Evolutionary conservation across 73 alveolate genomes (phyloP).

Genomic region (Stentor coeruleus): DNA sequence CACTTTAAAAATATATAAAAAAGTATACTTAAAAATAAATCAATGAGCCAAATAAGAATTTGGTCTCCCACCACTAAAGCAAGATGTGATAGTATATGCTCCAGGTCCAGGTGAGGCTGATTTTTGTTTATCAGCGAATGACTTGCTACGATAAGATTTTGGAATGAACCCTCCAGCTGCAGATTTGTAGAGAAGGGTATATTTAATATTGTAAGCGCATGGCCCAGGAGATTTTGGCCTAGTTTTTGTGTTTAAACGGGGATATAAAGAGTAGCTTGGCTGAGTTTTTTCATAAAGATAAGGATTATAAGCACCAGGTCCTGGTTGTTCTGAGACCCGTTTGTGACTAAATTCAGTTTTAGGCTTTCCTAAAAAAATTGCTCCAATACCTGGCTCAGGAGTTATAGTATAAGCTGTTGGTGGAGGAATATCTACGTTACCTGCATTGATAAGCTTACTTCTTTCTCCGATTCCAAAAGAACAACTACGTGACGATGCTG

Average conservation of each 20-base stretch:
- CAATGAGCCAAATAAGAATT: too few relatives aligned
- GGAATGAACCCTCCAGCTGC: background rate
- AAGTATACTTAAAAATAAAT: too few relatives aligned
- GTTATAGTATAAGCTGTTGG: background rate
- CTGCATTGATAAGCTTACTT: background rate
- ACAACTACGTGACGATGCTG: background rate
- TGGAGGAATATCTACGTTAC: background rate
- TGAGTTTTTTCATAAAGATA: too few relatives aligned
- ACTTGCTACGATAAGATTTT: background rate
- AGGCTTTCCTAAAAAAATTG: background rate
- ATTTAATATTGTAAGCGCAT: background rate
- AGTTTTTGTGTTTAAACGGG: background rate
- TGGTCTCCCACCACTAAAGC: background rate
- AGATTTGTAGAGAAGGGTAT: background rate
- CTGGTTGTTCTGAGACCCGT: background rate
- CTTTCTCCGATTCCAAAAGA: constrained; percentile 1
- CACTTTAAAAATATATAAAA: too few relatives aligned
- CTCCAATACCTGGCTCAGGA: background rate
- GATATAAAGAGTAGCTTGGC: background rate
- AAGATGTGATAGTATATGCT: background rate
- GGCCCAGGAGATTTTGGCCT: background rate
- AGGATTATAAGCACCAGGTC: background rate
- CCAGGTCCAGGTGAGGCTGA: background rate
- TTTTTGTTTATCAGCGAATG: background rate
- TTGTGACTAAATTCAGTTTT: background rate